These are phyloP conservation scores for Penicillium sp. DNA, from an alignment of 2,329 filamentous ascomycete species.

Conservation along the genomic window DNA sequence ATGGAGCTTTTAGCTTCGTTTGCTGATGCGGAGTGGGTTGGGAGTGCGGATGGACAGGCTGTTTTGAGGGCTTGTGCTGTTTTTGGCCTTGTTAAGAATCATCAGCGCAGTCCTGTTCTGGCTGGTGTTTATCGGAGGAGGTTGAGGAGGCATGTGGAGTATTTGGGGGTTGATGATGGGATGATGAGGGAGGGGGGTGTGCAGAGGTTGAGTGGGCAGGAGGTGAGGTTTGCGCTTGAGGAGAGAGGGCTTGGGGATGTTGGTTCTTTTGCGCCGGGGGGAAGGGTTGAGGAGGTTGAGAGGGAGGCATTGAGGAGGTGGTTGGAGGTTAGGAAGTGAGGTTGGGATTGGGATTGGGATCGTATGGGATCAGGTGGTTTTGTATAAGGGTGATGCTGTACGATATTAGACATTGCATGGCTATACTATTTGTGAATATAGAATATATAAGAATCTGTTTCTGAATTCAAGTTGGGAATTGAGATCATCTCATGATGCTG, in stretches of 20 bases:
- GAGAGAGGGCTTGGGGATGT: slow-evolving; percentile 63
- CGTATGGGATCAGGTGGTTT: not conserved
- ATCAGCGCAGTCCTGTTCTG: slow-evolving; percentile 46
- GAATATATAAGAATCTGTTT: too few species aligned
- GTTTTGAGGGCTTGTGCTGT: slow-evolving; percentile 41
- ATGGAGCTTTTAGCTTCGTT: slow-evolving; percentile 37
- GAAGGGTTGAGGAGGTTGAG: slow-evolving; percentile 34
- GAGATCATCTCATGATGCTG: too few species aligned
- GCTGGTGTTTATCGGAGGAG: slow-evolving; percentile 56
- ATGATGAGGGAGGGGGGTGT: slow-evolving; percentile 68
- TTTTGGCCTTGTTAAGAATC: slow-evolving; percentile 36
- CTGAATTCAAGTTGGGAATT: too few species aligned
- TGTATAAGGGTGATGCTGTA: not conserved
- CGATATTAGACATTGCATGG: not conserved
- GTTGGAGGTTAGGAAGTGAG: slow-evolving; percentile 28
- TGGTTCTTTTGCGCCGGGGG: slow-evolving; percentile 19
- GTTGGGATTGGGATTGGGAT: too few species aligned
- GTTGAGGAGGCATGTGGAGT: slow-evolving; percentile 61
- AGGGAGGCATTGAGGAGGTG: slow-evolving; percentile 43
- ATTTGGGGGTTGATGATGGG: slow-evolving; percentile 71
- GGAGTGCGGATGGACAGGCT: slow-evolving; percentile 25
- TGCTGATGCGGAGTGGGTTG: slow-evolving; percentile 24
- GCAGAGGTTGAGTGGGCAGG: slow-evolving; percentile 61
- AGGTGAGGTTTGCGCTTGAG: slow-evolving; percentile 71
- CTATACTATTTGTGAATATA: too few species aligned